phyloP scores from a whole-genome alignment of 371 early-diverging fungal species.

The Syncephalastrum monosporum region DNA sequence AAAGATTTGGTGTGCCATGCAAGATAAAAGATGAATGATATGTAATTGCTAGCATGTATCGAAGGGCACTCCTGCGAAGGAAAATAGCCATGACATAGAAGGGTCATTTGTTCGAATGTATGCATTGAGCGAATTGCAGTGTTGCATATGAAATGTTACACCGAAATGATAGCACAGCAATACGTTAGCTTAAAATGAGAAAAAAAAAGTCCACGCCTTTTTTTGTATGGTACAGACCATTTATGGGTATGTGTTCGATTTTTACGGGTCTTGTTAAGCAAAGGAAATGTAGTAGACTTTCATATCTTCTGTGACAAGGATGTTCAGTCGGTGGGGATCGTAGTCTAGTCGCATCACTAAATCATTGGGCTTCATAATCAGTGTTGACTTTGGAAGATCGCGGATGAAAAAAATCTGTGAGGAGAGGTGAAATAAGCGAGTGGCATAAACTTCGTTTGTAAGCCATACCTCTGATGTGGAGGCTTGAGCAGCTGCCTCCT shows the following conservation, averaged over 20 bases:
- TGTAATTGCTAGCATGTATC: no score
- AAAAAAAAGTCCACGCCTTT: no score
- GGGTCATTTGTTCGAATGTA: no score
- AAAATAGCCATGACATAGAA: no score
- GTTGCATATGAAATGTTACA: no score
- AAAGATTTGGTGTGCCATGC: no score
- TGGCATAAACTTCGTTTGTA: background rate
- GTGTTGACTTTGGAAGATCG: slow-evolving; percentile 4
- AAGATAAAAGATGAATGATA: no score
- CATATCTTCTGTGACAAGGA: slow-evolving; percentile 2
- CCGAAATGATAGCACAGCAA: no score
- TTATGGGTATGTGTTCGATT: background rate
- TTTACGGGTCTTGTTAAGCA: slow-evolving; percentile 3
- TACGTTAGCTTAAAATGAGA: no score
- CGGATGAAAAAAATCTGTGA: background rate
- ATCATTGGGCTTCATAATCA: slow-evolving; percentile 1
- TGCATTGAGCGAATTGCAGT: no score
- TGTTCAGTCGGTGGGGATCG: slow-evolving; percentile 9
- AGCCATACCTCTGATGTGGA: background rate
- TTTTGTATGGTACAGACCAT: background rate
- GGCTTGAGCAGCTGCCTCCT: slow-evolving; percentile 2
- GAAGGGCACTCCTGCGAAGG: no score
- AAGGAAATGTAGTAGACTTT: slow-evolving; percentile 7
- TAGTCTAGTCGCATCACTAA: slow-evolving; percentile 14
- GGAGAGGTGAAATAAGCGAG: background rate